A percentile compares a stretch with the other conserved stretches of the same genome.
Conservation (phyloP, 176 grass and related monocot species). For the Triticum timopheevii region DNA sequence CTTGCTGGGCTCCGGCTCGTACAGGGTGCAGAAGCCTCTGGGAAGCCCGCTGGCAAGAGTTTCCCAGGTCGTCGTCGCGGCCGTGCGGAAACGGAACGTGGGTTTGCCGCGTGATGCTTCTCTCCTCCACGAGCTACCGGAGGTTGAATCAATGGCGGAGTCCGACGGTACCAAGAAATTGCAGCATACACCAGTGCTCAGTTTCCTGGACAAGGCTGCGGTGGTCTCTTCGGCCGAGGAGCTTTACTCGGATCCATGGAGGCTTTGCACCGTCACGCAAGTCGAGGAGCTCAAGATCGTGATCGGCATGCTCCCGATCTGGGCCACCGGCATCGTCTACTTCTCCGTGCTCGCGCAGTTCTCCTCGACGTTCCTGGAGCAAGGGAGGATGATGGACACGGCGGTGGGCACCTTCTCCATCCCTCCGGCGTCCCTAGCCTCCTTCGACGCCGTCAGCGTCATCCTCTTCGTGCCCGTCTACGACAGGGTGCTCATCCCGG, state of each 20-base stretch:
- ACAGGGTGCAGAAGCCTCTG: conserved; percentile 62
- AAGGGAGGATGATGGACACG: conserved; percentile 64
- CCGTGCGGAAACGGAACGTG: conserved; percentile 51
- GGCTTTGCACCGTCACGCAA: conserved; percentile 65
- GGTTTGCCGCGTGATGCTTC: conserved; percentile 38
- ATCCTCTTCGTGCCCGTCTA: conserved; percentile 72
- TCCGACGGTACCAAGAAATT: conserved; percentile 38
- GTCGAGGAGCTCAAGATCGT: conserved; percentile 81
- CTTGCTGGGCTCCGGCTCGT: conserved; percentile 60
- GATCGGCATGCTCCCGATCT: conserved; percentile 71
- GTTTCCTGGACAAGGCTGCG: conserved; percentile 77
- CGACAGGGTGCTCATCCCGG: conserved; percentile 60
- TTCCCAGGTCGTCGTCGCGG: conserved; percentile 56
- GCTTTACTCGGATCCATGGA: conserved; percentile 54
- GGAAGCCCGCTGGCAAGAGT: conserved; percentile 69
- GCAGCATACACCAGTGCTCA: conserved; percentile 53
- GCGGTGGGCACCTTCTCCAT: conserved; percentile 50
- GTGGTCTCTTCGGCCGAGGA: conserved; percentile 38
- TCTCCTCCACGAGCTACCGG: conserved; percentile 54
- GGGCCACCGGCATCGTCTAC: conserved; percentile 68
- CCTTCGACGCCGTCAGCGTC: conserved; percentile 78
- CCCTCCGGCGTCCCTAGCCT: conserved; percentile 73
- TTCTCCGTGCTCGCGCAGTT: conserved; percentile 75
- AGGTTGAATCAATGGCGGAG: conserved; percentile 33
- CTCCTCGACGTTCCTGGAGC: conserved; percentile 81